Evolutionary conservation across 805 yeast species (phyloP), one percentile per base, ranked within the genome.

Genomic region (Lipomyces chichibuensis): DNA sequence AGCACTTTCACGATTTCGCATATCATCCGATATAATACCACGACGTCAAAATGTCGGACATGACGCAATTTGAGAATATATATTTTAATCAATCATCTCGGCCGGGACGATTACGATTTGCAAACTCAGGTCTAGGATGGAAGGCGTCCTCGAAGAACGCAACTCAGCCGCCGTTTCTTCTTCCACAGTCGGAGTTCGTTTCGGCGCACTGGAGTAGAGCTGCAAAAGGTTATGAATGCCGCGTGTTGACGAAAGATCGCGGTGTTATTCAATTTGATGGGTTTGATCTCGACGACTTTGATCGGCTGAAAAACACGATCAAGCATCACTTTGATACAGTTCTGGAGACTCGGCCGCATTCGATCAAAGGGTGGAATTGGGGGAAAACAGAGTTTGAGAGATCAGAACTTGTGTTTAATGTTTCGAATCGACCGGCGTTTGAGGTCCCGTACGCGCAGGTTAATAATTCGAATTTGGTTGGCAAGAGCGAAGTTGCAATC

Each of bases 341-440:
- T 64, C 83, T 95, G 66, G 98, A 95, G 73, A 88, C 85, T 69
- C 87, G 84, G 74, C 98, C 94, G 74, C 99, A 95, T 79, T 90
- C 97, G 3, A 81, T 95, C 71, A 86, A 97, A 80, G 99, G 99
- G 39, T 95, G 99, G 99, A 95, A 95, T 79, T 95, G 99, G 99
- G 99, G 99, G 63, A 87, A 89, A 71, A 84, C 94, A 17, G 97
- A 93, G 77, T 85, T 95, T 76, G 97, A 96, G 25, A 86, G 97
- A 77, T 91, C 92, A 73, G 99, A 95, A 78, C 82, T 95, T 77
- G 86, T 91, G 35, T 93, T 95, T 79, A 87, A 88, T 65, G 88
- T 93, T 27, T 90, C 90, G 75, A 92, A 92, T 72, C 88, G 90
- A 74, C 98, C 99, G 2, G 86, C 89, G 13, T 94, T 94, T 77